Conservation (phyloP, 2,329 filamentous ascomycete species). For the Gaeumannomyces tritici region DNA sequence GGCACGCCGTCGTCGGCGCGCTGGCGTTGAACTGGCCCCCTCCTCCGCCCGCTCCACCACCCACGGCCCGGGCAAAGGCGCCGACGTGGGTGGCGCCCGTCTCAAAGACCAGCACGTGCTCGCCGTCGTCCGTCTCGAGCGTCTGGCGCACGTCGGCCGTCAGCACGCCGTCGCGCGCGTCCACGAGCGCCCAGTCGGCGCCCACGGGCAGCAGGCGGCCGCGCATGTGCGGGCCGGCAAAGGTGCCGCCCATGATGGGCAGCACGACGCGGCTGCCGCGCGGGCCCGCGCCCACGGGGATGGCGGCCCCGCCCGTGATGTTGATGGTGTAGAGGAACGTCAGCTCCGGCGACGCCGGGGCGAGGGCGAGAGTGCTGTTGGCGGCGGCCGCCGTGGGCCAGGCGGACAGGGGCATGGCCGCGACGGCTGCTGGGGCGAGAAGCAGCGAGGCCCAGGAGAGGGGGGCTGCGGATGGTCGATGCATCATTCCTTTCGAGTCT, state of each 20-base stretch:
- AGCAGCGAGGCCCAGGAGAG: too few relatives aligned
- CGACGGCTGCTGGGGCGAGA: too few relatives aligned
- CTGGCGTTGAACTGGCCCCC: too few relatives aligned
- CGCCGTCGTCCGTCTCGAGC: constrained; percentile 3
- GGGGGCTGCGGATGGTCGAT: too few relatives aligned
- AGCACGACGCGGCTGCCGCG: background rate
- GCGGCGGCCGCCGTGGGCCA: too few relatives aligned
- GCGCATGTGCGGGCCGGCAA: background rate
- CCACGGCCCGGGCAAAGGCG: background rate
- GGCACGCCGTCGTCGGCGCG: background rate
- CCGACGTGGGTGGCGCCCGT: background rate
- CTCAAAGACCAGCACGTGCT: background rate
- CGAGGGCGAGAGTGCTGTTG: too few relatives aligned
- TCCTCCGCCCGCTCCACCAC: background rate
- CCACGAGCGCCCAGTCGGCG: constrained; percentile 1
- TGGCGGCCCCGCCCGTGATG: background rate
- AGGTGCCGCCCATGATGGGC: background rate
- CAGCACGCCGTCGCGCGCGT: background rate
- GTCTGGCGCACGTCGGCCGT: constrained; percentile 3
- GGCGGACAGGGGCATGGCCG: too few relatives aligned
- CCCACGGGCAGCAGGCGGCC: background rate
- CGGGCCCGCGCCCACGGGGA: background rate
- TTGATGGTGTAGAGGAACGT: constrained; percentile 1
- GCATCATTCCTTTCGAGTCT: too few relatives aligned
- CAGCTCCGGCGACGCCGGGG: background rate